Evolutionary conservation across 2,329 filamentous ascomycete species (phyloP), one percentile per base, ranked within the genome.

Genomic region (Davidsoniella virescens): DNA sequence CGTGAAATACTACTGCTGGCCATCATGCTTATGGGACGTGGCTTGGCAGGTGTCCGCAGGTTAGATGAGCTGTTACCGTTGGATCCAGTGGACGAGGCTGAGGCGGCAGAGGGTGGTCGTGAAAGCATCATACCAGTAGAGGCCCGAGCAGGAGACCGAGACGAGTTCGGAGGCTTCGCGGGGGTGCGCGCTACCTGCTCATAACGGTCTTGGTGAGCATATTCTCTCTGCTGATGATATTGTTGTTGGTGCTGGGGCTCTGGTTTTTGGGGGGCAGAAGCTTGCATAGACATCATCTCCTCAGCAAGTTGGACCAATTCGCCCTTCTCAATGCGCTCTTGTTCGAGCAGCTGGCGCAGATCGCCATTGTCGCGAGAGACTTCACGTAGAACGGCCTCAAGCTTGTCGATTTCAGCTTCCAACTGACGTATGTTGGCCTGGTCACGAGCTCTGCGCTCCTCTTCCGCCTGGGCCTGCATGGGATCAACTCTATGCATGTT

Each of bases 231-330:
- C 2, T 52, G 45, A 9, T 52, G 49, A 39, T 52, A 54, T 40
- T 52, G 53, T 43, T n/a, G 36, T 9, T 44, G 29, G 14, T 42
- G 41, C 17, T 46, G 46, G 2, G 44, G 43, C 33, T 53, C 38
- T n/a, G 37, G 43, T 14, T 20, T 42, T 26, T 47, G 38, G 7
- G 54, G 51, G n/a, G 52, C 63, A 44, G 67, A 64, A 58, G 67
- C 72, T 62, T 78, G 71, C 65, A 90, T 78, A 47, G 71, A 70
- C 65, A 92, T 81, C 79, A 92, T 84, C 67, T 92, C 85, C 63
- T 92, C 85, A 1, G 86, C 85, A 4, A 87, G 74, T 51, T 79
- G 76, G 36, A 92, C 85, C 38, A 92, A 70, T 65, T 90, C 85
- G 49, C 84, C 82, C 70, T 92, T 90, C 66, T 92, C 85, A 17